These are phyloP conservation scores for Aspergillus uvarum DNA, from an alignment of 2,329 filamentous ascomycete species.

Conservation along the genomic window DNA sequence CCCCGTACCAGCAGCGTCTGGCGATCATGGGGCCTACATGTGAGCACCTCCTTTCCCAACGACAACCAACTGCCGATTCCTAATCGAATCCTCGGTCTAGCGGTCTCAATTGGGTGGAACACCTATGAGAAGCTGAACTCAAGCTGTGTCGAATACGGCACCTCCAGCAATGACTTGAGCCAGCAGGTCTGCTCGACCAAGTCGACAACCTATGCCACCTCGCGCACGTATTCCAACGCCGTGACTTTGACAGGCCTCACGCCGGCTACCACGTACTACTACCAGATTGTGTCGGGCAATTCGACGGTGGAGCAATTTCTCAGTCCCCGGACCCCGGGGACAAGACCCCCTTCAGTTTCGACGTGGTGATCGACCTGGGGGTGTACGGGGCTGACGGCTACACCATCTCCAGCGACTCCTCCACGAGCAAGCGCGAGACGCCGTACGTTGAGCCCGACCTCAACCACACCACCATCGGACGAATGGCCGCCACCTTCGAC, in stretches of 20 bases:
- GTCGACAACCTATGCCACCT: conserved; percentile 54
- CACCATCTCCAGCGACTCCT: conserved; percentile 45
- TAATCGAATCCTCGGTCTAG: conserved; percentile 29
- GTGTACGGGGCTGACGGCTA: conserved; percentile 56
- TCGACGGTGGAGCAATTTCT: conserved; percentile 55
- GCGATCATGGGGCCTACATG: conserved; percentile 52
- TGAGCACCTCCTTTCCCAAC: conserved; percentile 27
- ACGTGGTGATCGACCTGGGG: conserved; percentile 56
- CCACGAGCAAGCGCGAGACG: conserved; percentile 50
- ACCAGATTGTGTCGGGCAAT: conserved; percentile 59
- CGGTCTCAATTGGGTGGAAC: conserved; percentile 58
- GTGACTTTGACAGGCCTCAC: conserved; percentile 49
- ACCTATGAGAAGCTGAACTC: conserved; percentile 51
- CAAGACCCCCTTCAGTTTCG: conserved; percentile 54
- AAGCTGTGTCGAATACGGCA: conserved; percentile 56
- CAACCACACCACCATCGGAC: conserved; percentile 60
- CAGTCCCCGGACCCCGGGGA: conserved; percentile 56
- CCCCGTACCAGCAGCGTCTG: conserved; percentile 56
- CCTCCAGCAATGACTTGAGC: conserved; percentile 40
- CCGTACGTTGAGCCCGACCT: conserved; percentile 52
- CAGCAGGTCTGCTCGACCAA: conserved; percentile 46
- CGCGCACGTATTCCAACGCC: conserved; percentile 55
- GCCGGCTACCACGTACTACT: conserved; percentile 60
- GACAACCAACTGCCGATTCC: background rate
- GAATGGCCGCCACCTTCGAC: conserved; percentile 52